Base-by-base conservation (phyloP, 257 asterid genomes). In the Rehmannia glutinosa region DNA sequence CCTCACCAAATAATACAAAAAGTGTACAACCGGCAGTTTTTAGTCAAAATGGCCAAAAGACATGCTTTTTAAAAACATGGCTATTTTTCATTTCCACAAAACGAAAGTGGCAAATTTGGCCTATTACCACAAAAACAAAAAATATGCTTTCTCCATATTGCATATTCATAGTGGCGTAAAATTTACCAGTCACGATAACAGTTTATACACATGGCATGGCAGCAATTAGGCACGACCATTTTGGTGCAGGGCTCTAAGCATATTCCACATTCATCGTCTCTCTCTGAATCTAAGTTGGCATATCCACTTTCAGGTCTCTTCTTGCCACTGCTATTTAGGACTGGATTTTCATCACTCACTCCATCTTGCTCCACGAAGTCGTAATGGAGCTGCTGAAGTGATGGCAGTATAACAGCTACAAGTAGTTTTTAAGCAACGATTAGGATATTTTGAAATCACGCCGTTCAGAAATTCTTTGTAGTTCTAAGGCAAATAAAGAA, bases 151-250 rank as follows among this genome's bases (percentile, higher is more conserved):
- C 54, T 19, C 62, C 10, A 17, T 10, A 24, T 32, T 9, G n/a
- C 4, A 13, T 6, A 13, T 54, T 30, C 5, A 3, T 4, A 12
- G 11, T 41, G n/a, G n/a, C n/a, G n/a, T 32, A 12, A 50, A 32
- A 3, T 50, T 46, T 78, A 86, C 98, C 96, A 90, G 54, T 90
- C 96, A 45, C 80, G 93, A 23, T 84, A 92, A 72, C 98, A 92
- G 73, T 83, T 90, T 58, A 92, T 86, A 73, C 98, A 92, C 97
- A 92, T 92, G 10, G 93, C 89, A 15, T 90, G 97, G 68, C 96
- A 92, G 77, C 98, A 92, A 68, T 76, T 87, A 6, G 98, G 96
- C 78, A 79, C 50, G 57, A 89, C 97, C 85, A 92, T 85, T 80
- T 86, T 90, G 71, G 97, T 82, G 86, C 97, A 83, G 0, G 84